phyloP scores from a whole-genome alignment of 2,329 filamentous ascomycete species.

The Ampelomyces quisqualis region DNA sequence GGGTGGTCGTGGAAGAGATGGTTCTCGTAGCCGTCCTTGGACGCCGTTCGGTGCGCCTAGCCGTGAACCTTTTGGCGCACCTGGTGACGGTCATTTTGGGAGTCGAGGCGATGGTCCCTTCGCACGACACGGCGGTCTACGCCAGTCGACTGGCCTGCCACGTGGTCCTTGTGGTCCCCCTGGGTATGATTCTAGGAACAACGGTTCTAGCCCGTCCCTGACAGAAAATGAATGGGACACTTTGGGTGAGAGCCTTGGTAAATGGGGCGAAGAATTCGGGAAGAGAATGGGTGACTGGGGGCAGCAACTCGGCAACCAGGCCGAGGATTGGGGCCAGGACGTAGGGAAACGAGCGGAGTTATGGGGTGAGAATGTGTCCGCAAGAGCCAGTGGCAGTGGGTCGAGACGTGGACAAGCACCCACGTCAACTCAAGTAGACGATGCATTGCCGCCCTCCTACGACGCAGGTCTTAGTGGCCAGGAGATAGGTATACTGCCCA shows the following conservation, averaged over 20 bases:
- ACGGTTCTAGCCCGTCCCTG: constrained; percentile 8
- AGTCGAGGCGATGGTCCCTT: constrained; percentile 5
- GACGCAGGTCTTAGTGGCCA: constrained; percentile 16
- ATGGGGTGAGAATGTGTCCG: constrained; percentile 15
- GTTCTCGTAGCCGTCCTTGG: constrained; percentile 9
- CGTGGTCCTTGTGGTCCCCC: constrained; percentile 5
- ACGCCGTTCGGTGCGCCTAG: constrained; percentile 17
- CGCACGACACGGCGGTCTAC: constrained; percentile 11
- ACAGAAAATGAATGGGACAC: constrained; percentile 15
- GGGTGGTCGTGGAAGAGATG: constrained; percentile 1
- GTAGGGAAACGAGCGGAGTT: constrained; percentile 16
- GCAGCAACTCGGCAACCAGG: constrained; percentile 30
- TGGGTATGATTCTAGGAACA: background rate
- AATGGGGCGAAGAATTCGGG: constrained; percentile 39
- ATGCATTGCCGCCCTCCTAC: constrained; percentile 19
- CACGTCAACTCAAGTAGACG: constrained; percentile 4
- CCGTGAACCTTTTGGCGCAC: constrained; percentile 10
- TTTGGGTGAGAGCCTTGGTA: constrained; percentile 21
- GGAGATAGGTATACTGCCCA: constrained; percentile 19
- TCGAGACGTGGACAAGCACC: background rate
- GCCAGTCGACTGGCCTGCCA: constrained; percentile 10
- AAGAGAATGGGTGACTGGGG: constrained; percentile 34
- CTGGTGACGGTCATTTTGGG: constrained; percentile 11
- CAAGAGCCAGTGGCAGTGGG: constrained; percentile 7
- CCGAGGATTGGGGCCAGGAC: constrained; percentile 23